Conservation (phyloP, 176 grass and related monocot species). For the Rhynchospora pubera region DNA sequence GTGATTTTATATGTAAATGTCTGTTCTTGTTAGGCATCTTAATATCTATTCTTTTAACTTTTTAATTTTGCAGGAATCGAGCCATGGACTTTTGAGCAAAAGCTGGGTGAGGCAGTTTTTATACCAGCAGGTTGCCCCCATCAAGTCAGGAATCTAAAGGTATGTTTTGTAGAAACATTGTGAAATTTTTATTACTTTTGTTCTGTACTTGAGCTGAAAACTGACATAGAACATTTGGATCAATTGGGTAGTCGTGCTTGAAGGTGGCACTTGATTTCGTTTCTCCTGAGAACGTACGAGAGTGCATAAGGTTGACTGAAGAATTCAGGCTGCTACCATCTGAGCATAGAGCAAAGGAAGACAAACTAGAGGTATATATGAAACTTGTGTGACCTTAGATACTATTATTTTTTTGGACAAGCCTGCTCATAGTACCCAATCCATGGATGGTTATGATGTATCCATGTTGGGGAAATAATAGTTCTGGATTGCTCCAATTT, state of each 20-base stretch:
- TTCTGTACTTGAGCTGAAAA: slow-evolving; percentile 2
- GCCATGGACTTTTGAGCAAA: slow-evolving; percentile 73
- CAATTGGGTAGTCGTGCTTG: slow-evolving; percentile 59
- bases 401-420: too few relatives aligned
- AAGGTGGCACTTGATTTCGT: slow-evolving; percentile 78
- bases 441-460: background rate
- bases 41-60: background rate
- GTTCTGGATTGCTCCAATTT: background rate
- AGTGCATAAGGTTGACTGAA: slow-evolving; percentile 44
- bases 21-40: background rate
- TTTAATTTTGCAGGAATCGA: slow-evolving; percentile 44
- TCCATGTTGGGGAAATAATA: background rate
- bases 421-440: too few relatives aligned
- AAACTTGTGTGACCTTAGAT: too few relatives aligned
- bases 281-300: slow-evolving; percentile 60
- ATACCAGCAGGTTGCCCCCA: slow-evolving; percentile 81
- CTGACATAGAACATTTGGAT: background rate
- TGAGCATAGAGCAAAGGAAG: slow-evolving; percentile 62
- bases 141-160: slow-evolving; percentile 81
- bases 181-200: background rate
- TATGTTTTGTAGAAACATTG: background rate
- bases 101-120: slow-evolving; percentile 63
- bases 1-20: background rate
- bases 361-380: slow-evolving; percentile 46
- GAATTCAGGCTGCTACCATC: slow-evolving; percentile 62